These are phyloP conservation scores for Seminavis robusta DNA, from an alignment of 108 stramenopile species.

Conservation along the genomic window DNA sequence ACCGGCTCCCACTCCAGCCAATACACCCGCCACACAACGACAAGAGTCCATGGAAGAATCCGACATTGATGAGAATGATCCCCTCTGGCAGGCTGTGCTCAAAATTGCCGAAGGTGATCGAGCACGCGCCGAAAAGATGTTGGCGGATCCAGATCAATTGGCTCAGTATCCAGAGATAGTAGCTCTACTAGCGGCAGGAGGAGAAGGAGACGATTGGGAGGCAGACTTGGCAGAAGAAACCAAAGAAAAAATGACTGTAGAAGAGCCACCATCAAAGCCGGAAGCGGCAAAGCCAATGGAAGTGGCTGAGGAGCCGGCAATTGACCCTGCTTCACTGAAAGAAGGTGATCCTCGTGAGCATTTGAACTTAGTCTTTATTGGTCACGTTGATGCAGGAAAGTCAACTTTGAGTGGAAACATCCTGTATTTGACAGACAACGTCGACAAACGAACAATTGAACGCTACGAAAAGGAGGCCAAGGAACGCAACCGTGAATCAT, in stretches of 20 bases:
- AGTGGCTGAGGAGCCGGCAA: slow-evolving; percentile 11
- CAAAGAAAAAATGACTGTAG: slow-evolving; percentile 47
- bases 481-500: slow-evolving; percentile 98
- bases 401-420: slow-evolving; percentile 97
- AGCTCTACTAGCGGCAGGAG: slow-evolving; percentile 30
- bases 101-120: slow-evolving; percentile 79
- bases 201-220: slow-evolving; percentile 28
- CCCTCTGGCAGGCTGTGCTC: slow-evolving; percentile 83
- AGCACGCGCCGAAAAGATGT: slow-evolving; percentile 62
- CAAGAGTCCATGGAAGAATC: slow-evolving; percentile 22
- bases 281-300: slow-evolving; percentile 4
- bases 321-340: slow-evolving; percentile 14
- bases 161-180: slow-evolving; percentile 74
- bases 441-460: slow-evolving; percentile 99
- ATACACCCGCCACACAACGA: slow-evolving; percentile 31
- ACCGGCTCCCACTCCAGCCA: slow-evolving; percentile 31
- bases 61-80: slow-evolving; percentile 78
- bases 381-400: slow-evolving; percentile 99
- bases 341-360: slow-evolving; percentile 98
- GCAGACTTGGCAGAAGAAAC: slow-evolving; percentile 21
- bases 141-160: slow-evolving; percentile 77
- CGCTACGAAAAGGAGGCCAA: slow-evolving; percentile 98
- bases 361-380: slow-evolving; percentile 97
- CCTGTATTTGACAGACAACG: slow-evolving; percentile 95
- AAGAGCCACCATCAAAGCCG: slow-evolving; percentile 30